phyloP scores from a whole-genome alignment of 495 filamentous ascomycete species.

The Trichocladium antarcticum region DNA sequence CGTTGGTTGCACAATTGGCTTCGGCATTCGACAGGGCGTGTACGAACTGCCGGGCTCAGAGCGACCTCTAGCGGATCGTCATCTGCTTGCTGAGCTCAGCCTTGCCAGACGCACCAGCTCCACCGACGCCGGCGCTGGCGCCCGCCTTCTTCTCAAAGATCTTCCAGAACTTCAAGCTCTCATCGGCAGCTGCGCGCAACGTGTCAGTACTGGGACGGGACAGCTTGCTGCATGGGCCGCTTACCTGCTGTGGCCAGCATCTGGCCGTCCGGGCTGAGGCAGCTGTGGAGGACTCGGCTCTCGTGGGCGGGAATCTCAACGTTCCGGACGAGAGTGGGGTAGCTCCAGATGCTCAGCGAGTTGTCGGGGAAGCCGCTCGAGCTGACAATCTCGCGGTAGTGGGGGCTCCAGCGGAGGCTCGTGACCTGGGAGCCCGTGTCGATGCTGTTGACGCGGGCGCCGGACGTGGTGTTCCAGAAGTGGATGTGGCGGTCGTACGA shows the following conservation, averaged over 20 bases:
- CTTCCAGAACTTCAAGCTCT: conserved; percentile 99
- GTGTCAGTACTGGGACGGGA: conserved; percentile 11
- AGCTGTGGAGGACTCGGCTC: conserved; percentile 88
- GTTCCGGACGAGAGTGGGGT: conserved; percentile 90
- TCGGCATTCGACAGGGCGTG: conserved; percentile 13
- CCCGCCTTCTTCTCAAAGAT: conserved; percentile 96
- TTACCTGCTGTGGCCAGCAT: conserved; percentile 84
- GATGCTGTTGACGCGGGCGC: conserved; percentile 95
- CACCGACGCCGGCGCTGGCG: conserved; percentile 45
- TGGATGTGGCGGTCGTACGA: conserved; percentile 96
- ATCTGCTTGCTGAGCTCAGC: conserved; percentile 82
- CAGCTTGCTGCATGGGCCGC: neutral
- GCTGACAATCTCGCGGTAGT: conserved; percentile 96
- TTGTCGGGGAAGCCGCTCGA: conserved; percentile 98
- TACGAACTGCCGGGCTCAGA: neutral
- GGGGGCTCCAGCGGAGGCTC: conserved; percentile 84
- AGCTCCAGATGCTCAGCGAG: conserved; percentile 96
- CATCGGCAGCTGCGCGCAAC: conserved; percentile 60
- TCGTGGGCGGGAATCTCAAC: conserved; percentile 99
- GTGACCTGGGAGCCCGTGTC: conserved; percentile 97
- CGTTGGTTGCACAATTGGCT: conserved; percentile 26
- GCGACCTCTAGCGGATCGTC: conserved; percentile 68
- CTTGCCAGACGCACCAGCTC: conserved; percentile 43
- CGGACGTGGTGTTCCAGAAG: conserved; percentile 99
- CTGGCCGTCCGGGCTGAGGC: conserved; percentile 90